Percentiles rank a stretch among this genome's conserved stretches.
These are phyloP conservation scores for Linanthus parryae DNA, from an alignment of 148 eudicot genomes.

Conservation along the genomic window DNA sequence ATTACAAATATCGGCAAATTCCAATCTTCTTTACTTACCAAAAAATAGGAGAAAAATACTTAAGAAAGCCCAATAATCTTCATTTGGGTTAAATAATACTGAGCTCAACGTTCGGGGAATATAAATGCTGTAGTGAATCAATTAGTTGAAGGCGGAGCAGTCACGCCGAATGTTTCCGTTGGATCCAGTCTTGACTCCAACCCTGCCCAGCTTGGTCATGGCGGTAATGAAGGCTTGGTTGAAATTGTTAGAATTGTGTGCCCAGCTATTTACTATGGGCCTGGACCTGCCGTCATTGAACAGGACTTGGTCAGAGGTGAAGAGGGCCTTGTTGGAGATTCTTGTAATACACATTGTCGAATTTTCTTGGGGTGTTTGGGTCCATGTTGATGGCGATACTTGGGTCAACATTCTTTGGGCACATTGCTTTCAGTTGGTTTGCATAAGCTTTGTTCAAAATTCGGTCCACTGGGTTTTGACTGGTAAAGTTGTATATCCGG, in stretches of 20 bases:
- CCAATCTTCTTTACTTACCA: too few species aligned
- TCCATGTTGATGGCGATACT: slow-evolving; percentile 59
- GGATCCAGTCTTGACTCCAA: slow-evolving; percentile 33
- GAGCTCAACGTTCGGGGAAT: too few species aligned
- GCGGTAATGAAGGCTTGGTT: slow-evolving; percentile 25
- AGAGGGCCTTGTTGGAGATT: slow-evolving; percentile 44
- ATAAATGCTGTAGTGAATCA: too few species aligned
- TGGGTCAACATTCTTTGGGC: slow-evolving; percentile 61
- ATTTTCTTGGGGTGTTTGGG: slow-evolving; percentile 38
- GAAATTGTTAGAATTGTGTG: slow-evolving; percentile 16
- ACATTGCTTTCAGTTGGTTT: slow-evolving; percentile 33
- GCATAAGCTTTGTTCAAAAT: slow-evolving; percentile 42
- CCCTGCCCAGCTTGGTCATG: slow-evolving; percentile 35
- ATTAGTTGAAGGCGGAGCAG: slow-evolving; percentile 34
- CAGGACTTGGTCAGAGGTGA: slow-evolving; percentile 59
- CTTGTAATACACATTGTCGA: slow-evolving; percentile 52
- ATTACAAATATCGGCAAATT: too few species aligned
- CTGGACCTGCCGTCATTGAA: slow-evolving; percentile 49
- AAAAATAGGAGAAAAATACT: too few species aligned
- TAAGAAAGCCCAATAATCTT: too few species aligned
- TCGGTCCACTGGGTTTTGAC: slow-evolving; percentile 40
- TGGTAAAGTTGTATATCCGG: slow-evolving; percentile 48
- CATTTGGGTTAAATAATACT: too few species aligned
- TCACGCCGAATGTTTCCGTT: slow-evolving; percentile 35
- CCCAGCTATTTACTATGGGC: slow-evolving; percentile 34